Evolutionary conservation across 2,329 filamentous ascomycete genomes (phyloP).

Genomic region (Cladosporium sp.): DNA sequence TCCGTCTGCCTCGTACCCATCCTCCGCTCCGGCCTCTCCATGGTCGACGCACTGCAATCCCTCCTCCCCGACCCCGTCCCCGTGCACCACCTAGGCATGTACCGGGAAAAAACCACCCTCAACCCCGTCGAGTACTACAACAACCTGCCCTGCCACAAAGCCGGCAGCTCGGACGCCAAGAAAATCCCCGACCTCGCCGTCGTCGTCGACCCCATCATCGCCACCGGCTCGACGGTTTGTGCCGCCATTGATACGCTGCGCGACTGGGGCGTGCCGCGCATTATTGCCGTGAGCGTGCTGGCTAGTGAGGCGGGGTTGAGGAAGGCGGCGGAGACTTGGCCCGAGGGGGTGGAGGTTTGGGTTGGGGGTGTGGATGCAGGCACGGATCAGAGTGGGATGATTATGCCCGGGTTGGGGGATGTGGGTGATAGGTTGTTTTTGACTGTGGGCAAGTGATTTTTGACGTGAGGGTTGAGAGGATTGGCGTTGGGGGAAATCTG

Average conservation of each 20-base stretch:
- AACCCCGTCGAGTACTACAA: conserved; percentile 97
- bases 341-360: conserved; percentile 74
- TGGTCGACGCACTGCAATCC: conserved; percentile 82
- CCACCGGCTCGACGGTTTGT: conserved; percentile 83
- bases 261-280: conserved; percentile 85
- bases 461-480: no score
- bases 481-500: no score
- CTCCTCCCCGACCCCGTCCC: conserved; percentile 77
- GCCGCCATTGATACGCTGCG: conserved; percentile 84
- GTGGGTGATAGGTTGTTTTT: conserved; percentile 86
- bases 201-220: conserved; percentile 87
- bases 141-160: conserved; percentile 74
- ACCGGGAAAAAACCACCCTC: conserved; percentile 82
- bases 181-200: conserved; percentile 64
- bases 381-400: conserved; percentile 78
- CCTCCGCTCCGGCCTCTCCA: conserved; percentile 83
- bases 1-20: conserved; percentile 83
- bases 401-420: conserved; percentile 84
- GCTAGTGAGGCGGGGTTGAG: conserved; percentile 67
- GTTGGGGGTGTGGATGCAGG: conserved; percentile 72
- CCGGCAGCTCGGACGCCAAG: conserved; percentile 41
- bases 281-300: conserved; percentile 73
- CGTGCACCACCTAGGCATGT: conserved; percentile 91
- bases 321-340: conserved; percentile 72
- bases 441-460: conserved; percentile 75